Evolutionary conservation across 2,329 filamentous ascomycete species (phyloP).

Genomic region (Penicillium corylophilum): DNA sequence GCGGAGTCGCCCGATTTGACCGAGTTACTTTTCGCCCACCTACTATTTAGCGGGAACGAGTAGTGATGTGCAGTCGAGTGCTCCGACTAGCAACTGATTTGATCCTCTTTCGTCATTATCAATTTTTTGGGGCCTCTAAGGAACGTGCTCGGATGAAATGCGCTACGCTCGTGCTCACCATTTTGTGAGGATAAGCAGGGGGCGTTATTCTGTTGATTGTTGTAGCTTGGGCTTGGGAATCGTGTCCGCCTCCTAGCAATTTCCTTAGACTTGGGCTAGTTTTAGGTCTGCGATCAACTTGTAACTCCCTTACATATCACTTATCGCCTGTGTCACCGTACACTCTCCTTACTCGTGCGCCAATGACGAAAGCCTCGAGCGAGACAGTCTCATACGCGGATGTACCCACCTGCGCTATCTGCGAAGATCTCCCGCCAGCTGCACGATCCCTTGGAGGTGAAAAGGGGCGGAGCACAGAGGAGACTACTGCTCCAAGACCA

Average conservation of each 20-base stretch:
- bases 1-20: no score
- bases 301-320: background rate
- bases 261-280: background rate
- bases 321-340: constrained; percentile 5
- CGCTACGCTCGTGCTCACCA: background rate
- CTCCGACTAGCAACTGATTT: no score
- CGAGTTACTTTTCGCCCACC: no score
- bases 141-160: background rate
- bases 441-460: background rate
- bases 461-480: background rate
- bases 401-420: background rate
- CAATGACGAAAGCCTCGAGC: constrained; percentile 1
- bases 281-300: background rate
- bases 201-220: background rate
- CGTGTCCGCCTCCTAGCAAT: background rate
- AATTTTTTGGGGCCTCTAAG: background rate
- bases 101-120: background rate
- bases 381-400: constrained; percentile 9
- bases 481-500: background rate
- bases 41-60: no score
- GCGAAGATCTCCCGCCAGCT: constrained; percentile 4
- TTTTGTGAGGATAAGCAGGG: background rate
- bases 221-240: background rate
- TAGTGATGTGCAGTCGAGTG: no score
- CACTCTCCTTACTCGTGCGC: constrained; percentile 3